phyloP scores from a whole-genome alignment of 2,329 filamentous ascomycete species.

The Calonectria pauciramosa region DNA sequence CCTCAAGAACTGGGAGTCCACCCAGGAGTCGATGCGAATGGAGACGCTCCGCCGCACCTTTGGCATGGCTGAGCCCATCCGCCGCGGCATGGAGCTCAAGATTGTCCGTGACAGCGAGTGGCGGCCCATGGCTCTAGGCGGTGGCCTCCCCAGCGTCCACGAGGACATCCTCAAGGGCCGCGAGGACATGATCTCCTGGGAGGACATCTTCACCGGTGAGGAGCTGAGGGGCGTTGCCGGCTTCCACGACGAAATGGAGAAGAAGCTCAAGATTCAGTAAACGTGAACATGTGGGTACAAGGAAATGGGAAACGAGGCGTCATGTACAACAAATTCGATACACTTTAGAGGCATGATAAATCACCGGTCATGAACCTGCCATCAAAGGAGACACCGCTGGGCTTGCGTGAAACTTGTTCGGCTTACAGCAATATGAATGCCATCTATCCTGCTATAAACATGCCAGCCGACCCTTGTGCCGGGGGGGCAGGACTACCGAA shows the following conservation, averaged over 20 bases:
- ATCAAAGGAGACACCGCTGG: not conserved
- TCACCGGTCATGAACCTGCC: not conserved
- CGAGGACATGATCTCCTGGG: conserved; percentile 87
- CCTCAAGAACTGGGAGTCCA: conserved; percentile 89
- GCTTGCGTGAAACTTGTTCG: not conserved
- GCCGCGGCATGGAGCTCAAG: conserved; percentile 95
- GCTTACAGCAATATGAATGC: conserved; percentile 29
- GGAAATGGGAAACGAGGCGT: conserved; percentile 11
- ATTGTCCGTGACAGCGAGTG: conserved; percentile 86
- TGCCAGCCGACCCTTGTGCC: conserved; percentile 30
- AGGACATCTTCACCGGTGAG: conserved; percentile 90
- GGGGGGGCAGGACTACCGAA: conserved; percentile 30
- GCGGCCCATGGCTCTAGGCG: conserved; percentile 78
- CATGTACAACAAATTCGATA: conserved; percentile 37
- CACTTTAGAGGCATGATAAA: conserved; percentile 35
- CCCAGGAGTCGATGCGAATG: conserved; percentile 91
- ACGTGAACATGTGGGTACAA: conserved; percentile 15
- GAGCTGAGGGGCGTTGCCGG: conserved; percentile 78
- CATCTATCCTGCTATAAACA: conserved; percentile 45
- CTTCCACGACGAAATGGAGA: conserved; percentile 95
- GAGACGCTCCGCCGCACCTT: conserved; percentile 87
- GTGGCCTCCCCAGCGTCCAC: conserved; percentile 76
- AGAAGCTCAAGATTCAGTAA: conserved; percentile 81
- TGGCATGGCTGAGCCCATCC: conserved; percentile 92
- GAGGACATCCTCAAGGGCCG: conserved; percentile 88